Evolutionary conservation across 371 early-diverging fungal genomes (phyloP).

Genomic region (Mucor indicus): DNA sequence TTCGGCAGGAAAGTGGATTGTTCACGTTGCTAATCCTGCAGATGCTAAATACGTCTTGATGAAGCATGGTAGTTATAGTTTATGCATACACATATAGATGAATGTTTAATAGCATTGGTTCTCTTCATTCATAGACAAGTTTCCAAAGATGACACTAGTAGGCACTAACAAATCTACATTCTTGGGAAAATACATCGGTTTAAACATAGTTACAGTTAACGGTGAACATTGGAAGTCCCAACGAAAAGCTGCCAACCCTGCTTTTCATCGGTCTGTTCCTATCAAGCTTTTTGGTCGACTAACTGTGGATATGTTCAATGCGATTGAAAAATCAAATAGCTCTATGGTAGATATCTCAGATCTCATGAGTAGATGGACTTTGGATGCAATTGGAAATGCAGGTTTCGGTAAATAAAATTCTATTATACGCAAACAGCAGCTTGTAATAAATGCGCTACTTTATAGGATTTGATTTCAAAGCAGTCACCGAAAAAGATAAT

Average conservation of each 20-base stretch:
- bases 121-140: not conserved
- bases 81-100: too few relatives aligned
- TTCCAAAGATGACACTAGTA: not conserved
- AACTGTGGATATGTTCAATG: conserved; percentile 13
- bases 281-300: conserved; percentile 26
- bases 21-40: conserved; percentile 4
- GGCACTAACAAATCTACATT: too few relatives aligned
- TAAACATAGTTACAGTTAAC: not conserved
- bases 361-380: conserved; percentile 24
- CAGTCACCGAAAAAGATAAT: conserved; percentile 12
- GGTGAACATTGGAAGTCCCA: not conserved
- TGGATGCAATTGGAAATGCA: conserved; percentile 36
- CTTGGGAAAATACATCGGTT: too few relatives aligned
- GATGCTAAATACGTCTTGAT: conserved; percentile 4
- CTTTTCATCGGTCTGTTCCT: conserved; percentile 40
- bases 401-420: conserved; percentile 24
- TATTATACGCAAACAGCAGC: not conserved
- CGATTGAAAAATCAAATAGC: conserved; percentile 12
- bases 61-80: conserved; percentile 4
- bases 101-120: not conserved
- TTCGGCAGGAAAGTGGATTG: not conserved
- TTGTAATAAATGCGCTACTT: too few relatives aligned
- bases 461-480: not conserved
- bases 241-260: conserved; percentile 28
- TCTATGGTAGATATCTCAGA: conserved; percentile 11